Conservation (phyloP, 306 rosid species). For the Rubus idaeus region DNA sequence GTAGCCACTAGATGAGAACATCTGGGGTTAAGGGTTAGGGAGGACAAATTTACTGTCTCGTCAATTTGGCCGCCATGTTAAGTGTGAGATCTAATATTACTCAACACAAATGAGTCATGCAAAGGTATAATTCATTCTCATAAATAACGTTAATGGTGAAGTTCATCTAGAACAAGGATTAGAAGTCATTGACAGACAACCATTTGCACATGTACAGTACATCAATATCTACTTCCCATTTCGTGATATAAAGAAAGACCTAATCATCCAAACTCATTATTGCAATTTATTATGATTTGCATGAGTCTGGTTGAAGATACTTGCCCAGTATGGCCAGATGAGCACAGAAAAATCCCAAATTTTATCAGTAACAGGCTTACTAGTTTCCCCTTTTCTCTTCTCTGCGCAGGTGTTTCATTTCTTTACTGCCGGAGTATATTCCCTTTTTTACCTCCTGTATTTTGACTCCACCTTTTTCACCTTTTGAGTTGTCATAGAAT, state of each 20-base stretch:
- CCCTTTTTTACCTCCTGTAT: background rate
- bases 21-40: background rate
- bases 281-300: constrained; percentile 4
- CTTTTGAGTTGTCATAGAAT: background rate
- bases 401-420: background rate
- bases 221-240: background rate
- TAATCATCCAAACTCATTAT: background rate
- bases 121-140: background rate
- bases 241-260: constrained; percentile 3
- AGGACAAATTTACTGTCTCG: background rate
- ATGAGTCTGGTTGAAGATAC: background rate
- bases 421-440: background rate
- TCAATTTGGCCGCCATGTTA: too few species aligned
- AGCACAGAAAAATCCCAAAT: background rate
- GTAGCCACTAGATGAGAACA: background rate
- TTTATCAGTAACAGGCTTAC: background rate
- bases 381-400: background rate
- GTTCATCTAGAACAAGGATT: background rate
- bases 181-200: background rate
- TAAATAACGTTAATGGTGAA: background rate
- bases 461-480: background rate
- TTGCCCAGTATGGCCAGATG: background rate
- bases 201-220: background rate
- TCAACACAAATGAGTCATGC: background rate
- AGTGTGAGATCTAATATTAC: background rate